Percentiles rank a stretch among this genome's conserved stretches.
Evolutionary conservation across 352 stramenopile species (phyloP).

Genomic region (Phytopythium helicoides): DNA sequence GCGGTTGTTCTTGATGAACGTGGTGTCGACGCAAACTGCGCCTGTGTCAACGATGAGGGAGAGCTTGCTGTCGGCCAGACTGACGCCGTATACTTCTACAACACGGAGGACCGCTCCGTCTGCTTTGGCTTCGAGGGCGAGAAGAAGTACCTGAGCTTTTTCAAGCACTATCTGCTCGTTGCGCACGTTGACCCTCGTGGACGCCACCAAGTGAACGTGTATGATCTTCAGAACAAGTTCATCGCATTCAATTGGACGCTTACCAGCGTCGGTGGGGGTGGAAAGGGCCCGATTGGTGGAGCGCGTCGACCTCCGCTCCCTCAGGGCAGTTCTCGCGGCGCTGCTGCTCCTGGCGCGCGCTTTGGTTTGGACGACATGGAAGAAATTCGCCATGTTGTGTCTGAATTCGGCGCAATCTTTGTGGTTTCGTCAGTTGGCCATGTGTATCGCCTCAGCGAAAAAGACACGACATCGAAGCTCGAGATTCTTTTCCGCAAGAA

Average conservation of each 20-base stretch:
- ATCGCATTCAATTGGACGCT: slow-evolving; percentile 91
- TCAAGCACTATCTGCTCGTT: slow-evolving; percentile 87
- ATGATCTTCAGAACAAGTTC: slow-evolving; percentile 92
- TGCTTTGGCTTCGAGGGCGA: slow-evolving; percentile 88
- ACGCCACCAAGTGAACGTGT: slow-evolving; percentile 87
- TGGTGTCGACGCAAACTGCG: slow-evolving; percentile 78
- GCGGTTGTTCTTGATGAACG: slow-evolving; percentile 81
- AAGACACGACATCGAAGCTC: slow-evolving; percentile 95
- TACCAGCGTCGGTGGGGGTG: slow-evolving; percentile 42
- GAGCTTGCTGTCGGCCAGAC: slow-evolving; percentile 83
- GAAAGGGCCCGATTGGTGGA: slow-evolving; percentile 13
- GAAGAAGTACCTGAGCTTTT: slow-evolving; percentile 85
- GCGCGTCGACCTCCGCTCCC: slow-evolving; percentile 27
- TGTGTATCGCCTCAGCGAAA: slow-evolving; percentile 93
- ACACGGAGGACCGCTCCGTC: slow-evolving; percentile 81
- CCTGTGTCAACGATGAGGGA: slow-evolving; percentile 82
- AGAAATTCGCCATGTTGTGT: slow-evolving; percentile 84
- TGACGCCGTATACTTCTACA: slow-evolving; percentile 90
- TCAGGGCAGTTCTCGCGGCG: slow-evolving; percentile 24
- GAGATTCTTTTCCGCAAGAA: slow-evolving; percentile 97
- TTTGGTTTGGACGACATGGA: slow-evolving; percentile 87
- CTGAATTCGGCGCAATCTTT: slow-evolving; percentile 86
- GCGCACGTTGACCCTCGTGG: slow-evolving; percentile 79
- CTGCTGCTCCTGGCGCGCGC: slow-evolving; percentile 38
- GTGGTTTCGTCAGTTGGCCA: slow-evolving; percentile 83